Conservation (phyloP, 176 grass and related monocot species). For the Triticum timopheevii region DNA sequence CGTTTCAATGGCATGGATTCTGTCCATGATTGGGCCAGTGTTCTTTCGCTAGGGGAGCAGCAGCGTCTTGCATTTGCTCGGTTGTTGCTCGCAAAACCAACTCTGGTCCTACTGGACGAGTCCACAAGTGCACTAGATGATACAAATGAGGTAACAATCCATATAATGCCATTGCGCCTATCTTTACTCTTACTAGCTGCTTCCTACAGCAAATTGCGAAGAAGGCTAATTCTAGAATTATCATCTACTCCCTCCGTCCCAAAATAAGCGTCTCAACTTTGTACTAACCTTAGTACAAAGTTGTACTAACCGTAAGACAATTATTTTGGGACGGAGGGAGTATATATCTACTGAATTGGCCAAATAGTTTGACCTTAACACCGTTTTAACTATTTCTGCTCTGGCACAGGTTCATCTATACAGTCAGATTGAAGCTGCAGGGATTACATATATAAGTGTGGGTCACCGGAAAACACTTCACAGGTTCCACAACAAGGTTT, state of each 20-base stretch:
- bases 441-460: constrained; percentile 90
- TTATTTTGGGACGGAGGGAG: no score
- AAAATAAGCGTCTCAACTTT: no score
- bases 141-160: constrained; percentile 62
- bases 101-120: constrained; percentile 79
- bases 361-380: not conserved
- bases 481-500: constrained; percentile 83
- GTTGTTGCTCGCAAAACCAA: constrained; percentile 75
- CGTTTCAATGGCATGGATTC: constrained; percentile 92
- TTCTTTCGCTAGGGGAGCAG: constrained; percentile 96
- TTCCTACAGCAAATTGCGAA: not conserved
- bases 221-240: not conserved
- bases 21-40: constrained; percentile 93
- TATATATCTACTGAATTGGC: not conserved
- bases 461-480: constrained; percentile 82
- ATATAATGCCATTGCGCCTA: not conserved
- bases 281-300: no score
- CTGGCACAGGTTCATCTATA: constrained; percentile 72
- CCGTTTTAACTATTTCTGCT: constrained; percentile 19
- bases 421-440: constrained; percentile 83
- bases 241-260: not conserved
- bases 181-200: not conserved
- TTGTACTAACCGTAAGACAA: no score
- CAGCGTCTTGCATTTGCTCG: constrained; percentile 97
- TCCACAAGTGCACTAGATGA: constrained; percentile 96